phyloP scores from a whole-genome alignment of 2,329 filamentous ascomycete species.

The Periconia macrospinosa region DNA sequence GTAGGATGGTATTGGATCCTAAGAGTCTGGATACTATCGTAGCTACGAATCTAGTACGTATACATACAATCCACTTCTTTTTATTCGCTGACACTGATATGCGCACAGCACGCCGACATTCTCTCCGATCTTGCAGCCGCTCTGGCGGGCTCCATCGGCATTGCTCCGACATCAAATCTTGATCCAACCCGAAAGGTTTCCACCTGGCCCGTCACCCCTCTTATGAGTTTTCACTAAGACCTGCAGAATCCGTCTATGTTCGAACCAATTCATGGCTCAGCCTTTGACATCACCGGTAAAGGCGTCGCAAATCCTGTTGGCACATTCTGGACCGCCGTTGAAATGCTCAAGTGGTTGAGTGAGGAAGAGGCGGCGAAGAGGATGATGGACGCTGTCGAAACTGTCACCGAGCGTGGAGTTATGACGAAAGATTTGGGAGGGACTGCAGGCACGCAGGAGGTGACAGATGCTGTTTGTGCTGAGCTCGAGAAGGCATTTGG shows the following conservation, averaged over 20 bases:
- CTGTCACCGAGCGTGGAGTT: conserved; percentile 56
- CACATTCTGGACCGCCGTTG: conserved; percentile 62
- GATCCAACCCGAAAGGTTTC: conserved; percentile 62
- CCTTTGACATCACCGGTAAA: conserved; percentile 60
- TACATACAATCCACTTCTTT: not conserved
- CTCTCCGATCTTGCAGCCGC: conserved; percentile 72
- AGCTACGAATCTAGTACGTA: conserved; percentile 57
- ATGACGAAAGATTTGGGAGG: conserved; percentile 59
- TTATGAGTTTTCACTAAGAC: conserved; percentile 59
- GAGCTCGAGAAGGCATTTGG: conserved; percentile 35
- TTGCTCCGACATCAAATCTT: conserved; percentile 71
- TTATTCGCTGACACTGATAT: not conserved
- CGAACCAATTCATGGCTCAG: conserved; percentile 63
- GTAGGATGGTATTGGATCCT: conserved; percentile 64
- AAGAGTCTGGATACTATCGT: conserved; percentile 65
- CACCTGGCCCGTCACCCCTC: not conserved
- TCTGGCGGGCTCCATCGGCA: conserved; percentile 70
- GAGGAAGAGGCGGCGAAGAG: conserved; percentile 55
- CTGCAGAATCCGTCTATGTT: conserved; percentile 63
- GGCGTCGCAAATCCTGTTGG: conserved; percentile 61
- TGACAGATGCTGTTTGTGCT: conserved; percentile 46
- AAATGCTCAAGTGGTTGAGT: conserved; percentile 62
- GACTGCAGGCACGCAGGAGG: conserved; percentile 43
- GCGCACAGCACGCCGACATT: conserved; percentile 59
- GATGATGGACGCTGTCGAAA: conserved; percentile 57